Conservation (phyloP, 2,329 filamentous ascomycete genomes). For the Knufia petricola region DNA sequence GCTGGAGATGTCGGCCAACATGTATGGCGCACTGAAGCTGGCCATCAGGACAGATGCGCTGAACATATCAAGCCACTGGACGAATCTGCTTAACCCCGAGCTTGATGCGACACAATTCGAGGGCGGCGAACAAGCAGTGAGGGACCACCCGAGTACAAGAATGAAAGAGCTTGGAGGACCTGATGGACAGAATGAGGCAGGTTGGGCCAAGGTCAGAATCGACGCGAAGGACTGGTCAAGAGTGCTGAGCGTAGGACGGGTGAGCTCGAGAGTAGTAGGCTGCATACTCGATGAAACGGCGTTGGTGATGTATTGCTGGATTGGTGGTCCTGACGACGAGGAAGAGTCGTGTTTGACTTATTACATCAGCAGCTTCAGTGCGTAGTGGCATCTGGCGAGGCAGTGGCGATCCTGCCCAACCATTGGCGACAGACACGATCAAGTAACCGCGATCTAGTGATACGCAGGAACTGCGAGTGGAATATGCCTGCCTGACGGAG, state of each 20-base stretch:
- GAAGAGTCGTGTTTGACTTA: conserved; percentile 37
- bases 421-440: too few species aligned
- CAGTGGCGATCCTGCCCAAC: too few species aligned
- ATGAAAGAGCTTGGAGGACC: conserved; percentile 54
- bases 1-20: conserved; percentile 82
- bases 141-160: conserved; percentile 69
- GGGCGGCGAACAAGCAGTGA: conserved; percentile 55
- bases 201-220: conserved; percentile 81
- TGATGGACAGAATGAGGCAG: conserved; percentile 60
- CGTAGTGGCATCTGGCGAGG: too few species aligned
- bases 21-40: conserved; percentile 78
- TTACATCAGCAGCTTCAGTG: conserved; percentile 9
- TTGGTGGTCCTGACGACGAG: conserved; percentile 31
- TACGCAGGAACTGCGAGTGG: too few species aligned
- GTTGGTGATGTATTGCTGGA: conserved; percentile 38
- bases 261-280: conserved; percentile 86
- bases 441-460: too few species aligned
- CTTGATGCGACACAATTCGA: conserved; percentile 67
- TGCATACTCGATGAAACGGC: conserved; percentile 48
- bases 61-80: conserved; percentile 78
- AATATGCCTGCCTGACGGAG: too few species aligned
- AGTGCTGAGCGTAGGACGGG: conserved; percentile 81
- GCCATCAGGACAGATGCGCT: conserved; percentile 74
- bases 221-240: conserved; percentile 91
- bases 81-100: conserved; percentile 74